phyloP scores from a whole-genome alignment of 179 eudicot genomes.

The Beta corolliflora region DNA sequence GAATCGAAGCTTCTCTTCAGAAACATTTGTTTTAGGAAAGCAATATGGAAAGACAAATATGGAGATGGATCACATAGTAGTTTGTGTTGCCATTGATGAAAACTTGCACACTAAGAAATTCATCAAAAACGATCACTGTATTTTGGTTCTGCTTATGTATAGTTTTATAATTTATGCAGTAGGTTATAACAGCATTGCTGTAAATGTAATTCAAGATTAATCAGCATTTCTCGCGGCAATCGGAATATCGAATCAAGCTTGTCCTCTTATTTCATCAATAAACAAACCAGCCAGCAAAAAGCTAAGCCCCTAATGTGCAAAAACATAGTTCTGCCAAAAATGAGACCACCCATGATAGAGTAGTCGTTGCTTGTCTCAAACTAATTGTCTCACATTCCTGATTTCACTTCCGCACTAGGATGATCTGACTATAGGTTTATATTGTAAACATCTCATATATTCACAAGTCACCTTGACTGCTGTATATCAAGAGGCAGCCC shows the following conservation, averaged over 20 bases:
- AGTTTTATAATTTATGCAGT: not conserved
- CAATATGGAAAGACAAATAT: not conserved
- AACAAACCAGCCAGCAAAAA: not conserved
- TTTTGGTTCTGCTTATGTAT: not conserved
- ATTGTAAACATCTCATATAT: not conserved
- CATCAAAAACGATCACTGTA: not conserved
- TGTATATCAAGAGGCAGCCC: not conserved
- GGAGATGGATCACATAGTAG: not conserved
- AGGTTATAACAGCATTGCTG: not conserved
- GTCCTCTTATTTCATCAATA: not conserved
- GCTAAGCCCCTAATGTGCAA: conserved; percentile 10
- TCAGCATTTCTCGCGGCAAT: not conserved
- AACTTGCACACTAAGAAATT: not conserved
- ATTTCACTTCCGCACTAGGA: not conserved
- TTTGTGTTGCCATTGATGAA: not conserved
- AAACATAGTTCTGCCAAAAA: not conserved
- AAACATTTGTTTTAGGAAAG: not conserved
- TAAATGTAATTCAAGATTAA: not conserved
- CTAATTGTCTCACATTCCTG: not conserved
- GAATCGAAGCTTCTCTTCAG: not conserved
- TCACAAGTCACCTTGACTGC: not conserved
- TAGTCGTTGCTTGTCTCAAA: not conserved
- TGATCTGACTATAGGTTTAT: no score
- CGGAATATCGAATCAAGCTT: not conserved
- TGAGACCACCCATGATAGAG: not conserved